Base-by-base conservation (phyloP, 2,329 filamentous ascomycete genomes). In the Aspergillus sp. region DNA sequence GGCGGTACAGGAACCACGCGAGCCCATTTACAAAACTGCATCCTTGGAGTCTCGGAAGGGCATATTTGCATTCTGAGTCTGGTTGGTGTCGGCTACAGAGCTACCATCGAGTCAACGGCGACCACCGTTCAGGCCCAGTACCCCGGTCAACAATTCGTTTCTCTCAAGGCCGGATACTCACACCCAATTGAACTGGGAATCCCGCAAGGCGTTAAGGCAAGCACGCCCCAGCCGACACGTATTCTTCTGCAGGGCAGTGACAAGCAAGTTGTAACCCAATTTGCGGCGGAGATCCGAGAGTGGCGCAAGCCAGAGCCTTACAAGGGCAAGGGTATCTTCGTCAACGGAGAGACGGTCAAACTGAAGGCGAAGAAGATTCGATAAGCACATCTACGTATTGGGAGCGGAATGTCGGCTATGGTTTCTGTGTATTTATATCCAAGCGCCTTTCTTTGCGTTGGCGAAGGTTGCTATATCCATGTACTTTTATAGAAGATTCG, bases 321-420 rank as follows among this genome's bases (percentile, higher is more conserved):
- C 79, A 99, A 99, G 86, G 95, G 95, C 66, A 98, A 99, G 86
- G 95, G 95, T 68, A 96, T 99, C 68, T 99, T 98, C 74, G 88
- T 99, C 68, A 96, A 98, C 71, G 91, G 93, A 63, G 92, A 99
- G 83, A 97, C 92, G 31, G 97, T 99, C 79, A 96, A 90, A 84
- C 77, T 99, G 77, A 99, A 99, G 88, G 89, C 91, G 70, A 99
- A 97, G 89, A 95, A 93, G 85, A 91, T 93, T 76, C 93, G 93
- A 83, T 95, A 87, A 80, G 73, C 57, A 58, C 49, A 52, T 62
- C 58, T 66, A 68, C 66, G 57, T 62, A 61, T 60, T 56, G 63
- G 64, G 61, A 67, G 63, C 60, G 61, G 60, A 62, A 60, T 58
- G 66, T 61, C 62, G 58, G 52, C 52, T 59, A 55, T 61, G 49